Evolutionary conservation across 2,329 filamentous ascomycete genomes (phyloP).

Genomic region (Alternaria sp.): DNA sequence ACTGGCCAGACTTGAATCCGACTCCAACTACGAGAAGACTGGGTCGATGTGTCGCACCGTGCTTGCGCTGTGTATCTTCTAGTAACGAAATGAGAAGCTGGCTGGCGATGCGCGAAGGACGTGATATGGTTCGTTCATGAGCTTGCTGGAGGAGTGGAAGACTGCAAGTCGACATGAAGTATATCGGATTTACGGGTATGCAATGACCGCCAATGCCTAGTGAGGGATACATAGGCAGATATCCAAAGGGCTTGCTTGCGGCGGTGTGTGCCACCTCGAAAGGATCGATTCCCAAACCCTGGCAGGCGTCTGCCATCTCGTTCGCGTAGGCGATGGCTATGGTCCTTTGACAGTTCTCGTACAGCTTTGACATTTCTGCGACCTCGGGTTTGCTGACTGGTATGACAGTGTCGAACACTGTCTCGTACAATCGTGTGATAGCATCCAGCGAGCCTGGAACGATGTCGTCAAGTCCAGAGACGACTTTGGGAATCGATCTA

Average conservation of each 20-base stretch:
- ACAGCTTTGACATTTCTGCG: slow-evolving; percentile 67
- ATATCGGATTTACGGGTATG: slow-evolving; percentile 66
- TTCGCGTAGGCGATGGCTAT: slow-evolving; percentile 65
- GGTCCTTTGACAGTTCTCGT: slow-evolving; percentile 67
- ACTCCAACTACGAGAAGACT: slow-evolving; percentile 57
- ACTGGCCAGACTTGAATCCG: slow-evolving; percentile 62
- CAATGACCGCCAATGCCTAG: slow-evolving; percentile 66
- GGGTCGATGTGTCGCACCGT: slow-evolving; percentile 2
- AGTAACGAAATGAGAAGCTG: slow-evolving; percentile 12
- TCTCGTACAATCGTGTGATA: slow-evolving; percentile 58
- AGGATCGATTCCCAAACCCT: slow-evolving; percentile 57
- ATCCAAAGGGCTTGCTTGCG: slow-evolving; percentile 55
- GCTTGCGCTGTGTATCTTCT: not conserved
- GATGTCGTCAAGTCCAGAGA: slow-evolving; percentile 58
- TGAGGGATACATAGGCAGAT: slow-evolving; percentile 58
- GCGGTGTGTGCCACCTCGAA: slow-evolving; percentile 62
- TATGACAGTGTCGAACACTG: slow-evolving; percentile 60
- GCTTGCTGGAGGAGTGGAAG: slow-evolving; percentile 60
- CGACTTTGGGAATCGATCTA: slow-evolving; percentile 61
- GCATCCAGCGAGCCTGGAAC: slow-evolving; percentile 50
- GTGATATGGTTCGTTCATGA: slow-evolving; percentile 54
- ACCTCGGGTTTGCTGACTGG: slow-evolving; percentile 63
- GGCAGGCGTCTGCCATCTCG: slow-evolving; percentile 65
- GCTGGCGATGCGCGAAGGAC: slow-evolving; percentile 50
- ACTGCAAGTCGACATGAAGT: slow-evolving; percentile 59